Conservation (phyloP, 2,329 filamentous ascomycete genomes). For the Bipolaris victoriae region DNA sequence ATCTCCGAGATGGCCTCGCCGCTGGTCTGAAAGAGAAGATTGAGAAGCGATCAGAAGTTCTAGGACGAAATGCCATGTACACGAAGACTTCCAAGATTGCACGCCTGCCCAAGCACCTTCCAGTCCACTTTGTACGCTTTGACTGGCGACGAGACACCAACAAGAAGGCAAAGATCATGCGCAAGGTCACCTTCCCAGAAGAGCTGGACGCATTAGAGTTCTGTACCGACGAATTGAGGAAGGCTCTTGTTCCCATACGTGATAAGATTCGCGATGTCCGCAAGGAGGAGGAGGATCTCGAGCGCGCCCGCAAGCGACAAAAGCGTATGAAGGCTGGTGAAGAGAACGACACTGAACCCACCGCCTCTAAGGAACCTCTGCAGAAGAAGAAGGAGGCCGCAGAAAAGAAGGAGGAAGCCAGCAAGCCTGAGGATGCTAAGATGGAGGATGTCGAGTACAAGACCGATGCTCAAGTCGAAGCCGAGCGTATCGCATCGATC, state of each 20-base stretch:
- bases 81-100: slow-evolving; percentile 92
- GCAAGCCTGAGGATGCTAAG: slow-evolving; percentile 64
- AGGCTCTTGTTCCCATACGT: slow-evolving; percentile 84
- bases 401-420: slow-evolving; percentile 60
- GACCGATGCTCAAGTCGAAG: slow-evolving; percentile 91
- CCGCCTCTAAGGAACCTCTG: slow-evolving; percentile 55
- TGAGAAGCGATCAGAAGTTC: slow-evolving; percentile 81
- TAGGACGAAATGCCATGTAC: slow-evolving; percentile 81
- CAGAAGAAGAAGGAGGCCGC: slow-evolving; percentile 58
- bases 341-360: slow-evolving; percentile 55
- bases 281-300: slow-evolving; percentile 93
- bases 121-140: slow-evolving; percentile 96
- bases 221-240: slow-evolving; percentile 87
- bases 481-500: slow-evolving; percentile 77
- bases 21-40: slow-evolving; percentile 85
- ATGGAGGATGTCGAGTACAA: slow-evolving; percentile 81
- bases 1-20: slow-evolving; percentile 85
- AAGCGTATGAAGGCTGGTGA: slow-evolving; percentile 69
- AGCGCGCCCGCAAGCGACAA: slow-evolving; percentile 88
- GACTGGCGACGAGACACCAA: slow-evolving; percentile 95
- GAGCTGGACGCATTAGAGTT: slow-evolving; percentile 95
- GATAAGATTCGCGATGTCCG: slow-evolving; percentile 95
- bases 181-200: slow-evolving; percentile 94
- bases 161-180: slow-evolving; percentile 99
- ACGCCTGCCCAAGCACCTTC: slow-evolving; percentile 90